Conservation (phyloP, 441 rosid species). For the Erodium chrysanthum region DNA sequence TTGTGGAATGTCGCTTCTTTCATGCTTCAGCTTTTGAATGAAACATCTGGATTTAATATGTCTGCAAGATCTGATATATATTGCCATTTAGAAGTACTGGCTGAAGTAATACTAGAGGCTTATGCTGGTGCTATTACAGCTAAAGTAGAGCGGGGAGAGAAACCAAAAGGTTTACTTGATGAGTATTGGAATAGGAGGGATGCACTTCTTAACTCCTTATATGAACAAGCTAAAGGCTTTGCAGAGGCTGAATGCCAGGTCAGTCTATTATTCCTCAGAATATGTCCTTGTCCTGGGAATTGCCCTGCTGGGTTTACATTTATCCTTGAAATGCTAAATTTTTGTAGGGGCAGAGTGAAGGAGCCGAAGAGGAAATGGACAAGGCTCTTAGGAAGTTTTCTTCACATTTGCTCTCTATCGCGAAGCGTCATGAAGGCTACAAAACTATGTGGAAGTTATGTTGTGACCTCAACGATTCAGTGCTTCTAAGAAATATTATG, state of each 20-base stretch:
- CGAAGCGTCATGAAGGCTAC: constrained; percentile 78
- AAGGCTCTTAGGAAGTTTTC: constrained; percentile 53
- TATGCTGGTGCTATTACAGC: constrained; percentile 58
- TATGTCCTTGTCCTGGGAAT: constrained; percentile 7
- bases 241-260: constrained; percentile 46
- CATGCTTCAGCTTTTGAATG: constrained; percentile 56
- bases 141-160: constrained; percentile 62
- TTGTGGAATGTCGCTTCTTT: constrained; percentile 64
- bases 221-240: constrained; percentile 51
- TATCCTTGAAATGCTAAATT: constrained; percentile 14
- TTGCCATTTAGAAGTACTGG: constrained; percentile 48
- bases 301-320: background rate
- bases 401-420: constrained; percentile 53
- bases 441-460: constrained; percentile 75
- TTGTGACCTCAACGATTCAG: constrained; percentile 74
- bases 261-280: constrained; percentile 17
- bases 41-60: constrained; percentile 42
- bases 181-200: constrained; percentile 80
- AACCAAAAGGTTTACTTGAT: constrained; percentile 52
- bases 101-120: constrained; percentile 70
- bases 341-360: constrained; percentile 42
- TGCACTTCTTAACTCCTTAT: constrained; percentile 58
- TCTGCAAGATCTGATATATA: constrained; percentile 52
- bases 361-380: constrained; percentile 29
- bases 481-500: constrained; percentile 66